A percentile compares a stretch with the other conserved stretches of the same genome.
Evolutionary conservation across 345 rosid species (phyloP).

Genomic region (Mercurialis annua): DNA sequence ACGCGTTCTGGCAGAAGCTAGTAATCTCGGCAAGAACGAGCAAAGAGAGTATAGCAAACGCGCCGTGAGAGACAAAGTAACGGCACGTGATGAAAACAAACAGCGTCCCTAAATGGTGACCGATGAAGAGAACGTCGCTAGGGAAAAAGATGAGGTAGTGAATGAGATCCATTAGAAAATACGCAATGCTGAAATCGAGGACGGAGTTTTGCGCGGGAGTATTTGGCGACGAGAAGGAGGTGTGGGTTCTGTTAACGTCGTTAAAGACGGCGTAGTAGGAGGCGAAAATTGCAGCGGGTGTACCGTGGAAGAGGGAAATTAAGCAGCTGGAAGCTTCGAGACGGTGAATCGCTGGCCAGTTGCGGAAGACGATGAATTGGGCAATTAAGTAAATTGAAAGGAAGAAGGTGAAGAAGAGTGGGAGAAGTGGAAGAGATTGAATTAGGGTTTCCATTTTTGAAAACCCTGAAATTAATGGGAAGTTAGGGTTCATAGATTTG

Average conservation of each 20-base stretch:
- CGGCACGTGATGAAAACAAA: slow-evolving; percentile 87
- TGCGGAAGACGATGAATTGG: slow-evolving; percentile 58
- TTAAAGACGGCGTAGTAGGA: slow-evolving; percentile 41
- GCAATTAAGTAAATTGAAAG: slow-evolving; percentile 48
- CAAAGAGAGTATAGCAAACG: slow-evolving; percentile 58
- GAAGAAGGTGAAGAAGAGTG: slow-evolving; percentile 54
- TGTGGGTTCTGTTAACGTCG: slow-evolving; percentile 30
- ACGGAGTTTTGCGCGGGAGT: slow-evolving; percentile 47
- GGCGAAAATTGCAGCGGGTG: slow-evolving; percentile 76
- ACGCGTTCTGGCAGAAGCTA: slow-evolving; percentile 83
- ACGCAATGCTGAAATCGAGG: slow-evolving; percentile 79
- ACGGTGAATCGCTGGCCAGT: slow-evolving; percentile 56
- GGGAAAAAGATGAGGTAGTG: slow-evolving; percentile 81
- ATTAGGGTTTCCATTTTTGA: slow-evolving; percentile 27
- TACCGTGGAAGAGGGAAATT: slow-evolving; percentile 78
- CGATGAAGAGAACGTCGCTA: slow-evolving; percentile 77
- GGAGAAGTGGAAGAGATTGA: slow-evolving; percentile 34
- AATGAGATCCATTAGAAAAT: slow-evolving; percentile 68
- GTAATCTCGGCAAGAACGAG: slow-evolving; percentile 80
- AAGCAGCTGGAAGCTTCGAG: slow-evolving; percentile 79
- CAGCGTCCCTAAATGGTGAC: slow-evolving; percentile 78
- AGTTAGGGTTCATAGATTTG: slow-evolving; percentile 7
- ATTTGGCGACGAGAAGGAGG: slow-evolving; percentile 60
- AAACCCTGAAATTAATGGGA: too few species aligned
- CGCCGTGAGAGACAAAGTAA: slow-evolving; percentile 64